Percentiles rank a stretch among this genome's conserved stretches.
These are phyloP conservation scores for Cymbomonas tetramitiformis DNA, from an alignment of 139 green algal genomes.

Conservation along the genomic window DNA sequence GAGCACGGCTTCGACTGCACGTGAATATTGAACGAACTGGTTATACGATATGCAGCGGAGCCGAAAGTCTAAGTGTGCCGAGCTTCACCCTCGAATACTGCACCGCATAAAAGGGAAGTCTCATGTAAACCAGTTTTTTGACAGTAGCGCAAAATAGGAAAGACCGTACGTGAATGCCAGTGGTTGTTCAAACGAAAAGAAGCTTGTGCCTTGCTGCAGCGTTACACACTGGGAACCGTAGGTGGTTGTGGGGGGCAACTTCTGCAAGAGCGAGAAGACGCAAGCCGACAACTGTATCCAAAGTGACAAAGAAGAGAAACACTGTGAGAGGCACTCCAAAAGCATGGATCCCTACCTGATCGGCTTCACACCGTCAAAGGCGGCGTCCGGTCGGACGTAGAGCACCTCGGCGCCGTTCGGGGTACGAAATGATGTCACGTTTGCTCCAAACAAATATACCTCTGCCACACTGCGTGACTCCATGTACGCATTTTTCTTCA, in stretches of 20 bases:
- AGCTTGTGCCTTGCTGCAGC: too few species aligned
- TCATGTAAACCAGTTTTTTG: too few species aligned
- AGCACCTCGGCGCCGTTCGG: slow-evolving; percentile 71
- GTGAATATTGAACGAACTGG: too few species aligned
- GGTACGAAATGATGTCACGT: slow-evolving; percentile 64
- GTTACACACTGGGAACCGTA: too few species aligned
- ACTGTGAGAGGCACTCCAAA: neutral
- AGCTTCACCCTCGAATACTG: neutral
- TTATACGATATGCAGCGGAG: too few species aligned
- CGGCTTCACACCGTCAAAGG: slow-evolving; percentile 83
- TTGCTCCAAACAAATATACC: slow-evolving; percentile 78
- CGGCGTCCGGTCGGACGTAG: slow-evolving; percentile 82
- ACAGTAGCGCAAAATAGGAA: too few species aligned
- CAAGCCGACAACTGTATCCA: neutral
- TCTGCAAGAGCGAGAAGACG: neutral
- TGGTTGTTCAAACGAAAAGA: too few species aligned
- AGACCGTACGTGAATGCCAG: too few species aligned
- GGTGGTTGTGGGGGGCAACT: neutral
- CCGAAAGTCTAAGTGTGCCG: neutral
- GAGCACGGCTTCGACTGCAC: too few species aligned
- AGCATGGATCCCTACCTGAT: slow-evolving; percentile 15
- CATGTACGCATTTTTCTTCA: slow-evolving; percentile 7
- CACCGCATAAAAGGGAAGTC: too few species aligned
- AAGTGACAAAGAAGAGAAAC: neutral
- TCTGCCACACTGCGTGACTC: too few species aligned